A percentile compares a stretch with the other conserved stretches of the same genome.
phyloP scores from a whole-genome alignment of 352 stramenopile species.

The Phytophthora pseudosyringae region DNA sequence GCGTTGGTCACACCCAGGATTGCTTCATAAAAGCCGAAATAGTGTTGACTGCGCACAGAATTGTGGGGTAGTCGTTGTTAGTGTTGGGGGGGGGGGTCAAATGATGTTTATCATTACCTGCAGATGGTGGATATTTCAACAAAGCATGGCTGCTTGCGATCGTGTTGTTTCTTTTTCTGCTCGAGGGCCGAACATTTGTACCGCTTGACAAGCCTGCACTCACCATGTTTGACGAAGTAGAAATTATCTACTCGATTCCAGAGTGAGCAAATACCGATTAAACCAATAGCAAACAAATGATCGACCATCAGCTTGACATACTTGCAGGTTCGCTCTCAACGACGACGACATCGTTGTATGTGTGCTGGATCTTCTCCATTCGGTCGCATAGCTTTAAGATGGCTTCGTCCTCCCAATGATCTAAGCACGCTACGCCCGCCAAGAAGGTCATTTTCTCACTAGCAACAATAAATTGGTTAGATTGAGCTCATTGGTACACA shows the following conservation, averaged over 20 bases:
- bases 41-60: slow-evolving; percentile 47
- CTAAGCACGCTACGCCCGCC: slow-evolving; percentile 45
- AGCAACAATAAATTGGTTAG: neutral
- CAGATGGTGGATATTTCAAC: slow-evolving; percentile 65
- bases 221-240: slow-evolving; percentile 71
- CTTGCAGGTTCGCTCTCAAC: slow-evolving; percentile 60
- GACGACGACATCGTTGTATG: slow-evolving; percentile 74
- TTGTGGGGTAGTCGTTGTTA: neutral
- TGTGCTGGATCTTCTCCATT: slow-evolving; percentile 66
- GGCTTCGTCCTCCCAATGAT: slow-evolving; percentile 70
- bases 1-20: slow-evolving; percentile 44
- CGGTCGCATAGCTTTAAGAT: slow-evolving; percentile 61
- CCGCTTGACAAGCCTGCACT: slow-evolving; percentile 68
- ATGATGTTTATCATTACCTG: slow-evolving; percentile 34
- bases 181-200: slow-evolving; percentile 33
- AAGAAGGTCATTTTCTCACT: slow-evolving; percentile 79
- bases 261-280: neutral
- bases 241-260: slow-evolving; percentile 45
- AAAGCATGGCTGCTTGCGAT: slow-evolving; percentile 39
- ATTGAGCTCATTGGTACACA: neutral
- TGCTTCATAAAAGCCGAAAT: slow-evolving; percentile 70
- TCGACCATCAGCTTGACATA: slow-evolving; percentile 28
- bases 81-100: neutral
- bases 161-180: slow-evolving; percentile 10
- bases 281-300: neutral